Evolutionary conservation across 345 rosid species (phyloP).

Genomic region (Rhizophora mangle): DNA sequence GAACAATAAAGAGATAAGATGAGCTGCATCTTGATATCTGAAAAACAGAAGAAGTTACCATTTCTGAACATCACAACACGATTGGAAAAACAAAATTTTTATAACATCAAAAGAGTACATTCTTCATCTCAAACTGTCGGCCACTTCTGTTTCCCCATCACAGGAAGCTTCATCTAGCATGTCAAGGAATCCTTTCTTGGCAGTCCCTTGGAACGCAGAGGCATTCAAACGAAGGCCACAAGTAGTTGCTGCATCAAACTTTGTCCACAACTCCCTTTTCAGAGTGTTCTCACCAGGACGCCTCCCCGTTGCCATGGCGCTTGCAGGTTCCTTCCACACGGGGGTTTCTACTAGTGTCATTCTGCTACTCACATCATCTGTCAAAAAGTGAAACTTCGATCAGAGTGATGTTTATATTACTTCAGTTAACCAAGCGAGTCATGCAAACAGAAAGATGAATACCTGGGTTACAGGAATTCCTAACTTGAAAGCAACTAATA

Average conservation of each 20-base stretch:
- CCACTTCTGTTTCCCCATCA: conserved; percentile 22
- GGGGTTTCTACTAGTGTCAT: conserved; percentile 47
- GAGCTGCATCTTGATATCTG: no score
- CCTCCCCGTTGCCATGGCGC: conserved; percentile 47
- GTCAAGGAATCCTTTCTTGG: conserved; percentile 73
- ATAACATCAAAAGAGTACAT: not conserved
- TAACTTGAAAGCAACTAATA: conserved; percentile 17
- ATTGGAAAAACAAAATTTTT: conserved; percentile 39
- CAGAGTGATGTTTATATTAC: not conserved
- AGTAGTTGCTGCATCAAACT: conserved; percentile 76
- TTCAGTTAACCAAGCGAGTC: conserved; percentile 2
- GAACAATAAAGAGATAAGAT: no score
- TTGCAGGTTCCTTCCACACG: conserved; percentile 49
- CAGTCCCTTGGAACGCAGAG: conserved; percentile 27
- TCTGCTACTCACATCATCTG: conserved; percentile 30
- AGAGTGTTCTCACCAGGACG: conserved; percentile 82
- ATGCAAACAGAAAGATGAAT: conserved; percentile 2
- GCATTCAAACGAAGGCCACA: conserved; percentile 28
- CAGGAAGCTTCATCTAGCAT: conserved; percentile 83
- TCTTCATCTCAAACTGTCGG: conserved; percentile 10
- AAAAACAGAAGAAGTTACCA: no score
- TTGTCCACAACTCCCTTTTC: conserved; percentile 93
- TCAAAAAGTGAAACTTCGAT: conserved; percentile 5
- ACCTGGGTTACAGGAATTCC: conserved; percentile 21
- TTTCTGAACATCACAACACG: no score